Evolutionary conservation across 1,284 basidiomycete genomes (phyloP).

Genomic region (Apiotrichum gracile): DNA sequence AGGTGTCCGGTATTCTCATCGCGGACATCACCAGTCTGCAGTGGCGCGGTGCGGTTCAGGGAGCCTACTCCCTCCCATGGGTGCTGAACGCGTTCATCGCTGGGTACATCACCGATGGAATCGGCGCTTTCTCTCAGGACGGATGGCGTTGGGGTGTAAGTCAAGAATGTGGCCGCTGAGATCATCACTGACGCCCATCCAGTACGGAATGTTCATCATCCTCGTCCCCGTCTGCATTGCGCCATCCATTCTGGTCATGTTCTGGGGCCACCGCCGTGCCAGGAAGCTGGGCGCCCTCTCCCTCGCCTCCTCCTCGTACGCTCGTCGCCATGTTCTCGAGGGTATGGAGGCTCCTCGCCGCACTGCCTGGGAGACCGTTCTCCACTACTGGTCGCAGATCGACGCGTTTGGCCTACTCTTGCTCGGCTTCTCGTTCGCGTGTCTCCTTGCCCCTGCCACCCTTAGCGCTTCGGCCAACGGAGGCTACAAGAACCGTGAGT

Average conservation of each 20-base stretch:
- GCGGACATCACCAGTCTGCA: constrained; percentile 68
- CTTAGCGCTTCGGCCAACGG: constrained; percentile 33
- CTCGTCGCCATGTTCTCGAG: constrained; percentile 4
- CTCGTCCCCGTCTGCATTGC: constrained; percentile 32
- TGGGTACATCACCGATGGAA: constrained; percentile 54
- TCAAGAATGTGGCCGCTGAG: background rate
- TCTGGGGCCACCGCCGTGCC: constrained; percentile 3
- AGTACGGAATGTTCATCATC: constrained; percentile 46
- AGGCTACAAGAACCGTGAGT: constrained; percentile 41
- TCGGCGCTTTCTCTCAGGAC: constrained; percentile 41
- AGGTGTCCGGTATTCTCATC: constrained; percentile 14
- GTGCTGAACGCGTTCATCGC: constrained; percentile 43
- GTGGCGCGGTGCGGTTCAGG: constrained; percentile 67
- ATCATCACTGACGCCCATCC: background rate
- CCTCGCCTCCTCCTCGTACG: constrained; percentile 30
- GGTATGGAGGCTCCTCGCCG: constrained; percentile 7
- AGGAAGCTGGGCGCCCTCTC: background rate
- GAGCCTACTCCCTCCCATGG: constrained; percentile 61
- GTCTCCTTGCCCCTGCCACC: constrained; percentile 46
- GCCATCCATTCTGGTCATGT: constrained; percentile 25
- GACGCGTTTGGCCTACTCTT: constrained; percentile 45
- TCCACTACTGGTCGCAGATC: constrained; percentile 28
- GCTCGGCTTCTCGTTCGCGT: constrained; percentile 41
- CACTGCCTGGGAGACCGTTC: constrained; percentile 13
- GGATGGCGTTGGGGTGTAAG: constrained; percentile 53